phyloP scores from a whole-genome alignment of 768 basidiomycete species.

The Boletellus emodensis region DNA sequence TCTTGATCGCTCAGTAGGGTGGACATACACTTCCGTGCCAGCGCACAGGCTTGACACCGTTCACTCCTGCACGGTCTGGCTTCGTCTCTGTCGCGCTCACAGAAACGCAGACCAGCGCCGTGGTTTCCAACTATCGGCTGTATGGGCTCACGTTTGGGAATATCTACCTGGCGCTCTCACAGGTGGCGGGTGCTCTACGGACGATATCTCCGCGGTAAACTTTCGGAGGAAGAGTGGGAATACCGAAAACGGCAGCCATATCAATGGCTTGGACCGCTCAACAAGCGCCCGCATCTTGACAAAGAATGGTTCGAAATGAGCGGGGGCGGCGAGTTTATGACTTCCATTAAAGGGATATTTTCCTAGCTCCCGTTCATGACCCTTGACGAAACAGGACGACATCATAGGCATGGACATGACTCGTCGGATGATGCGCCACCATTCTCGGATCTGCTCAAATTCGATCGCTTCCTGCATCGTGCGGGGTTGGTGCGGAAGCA shows the following conservation, averaged over 20 bases:
- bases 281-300: constrained; percentile 48
- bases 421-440: constrained; percentile 31
- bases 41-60: constrained; percentile 32
- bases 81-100: constrained; percentile 24
- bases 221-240: constrained; percentile 50
- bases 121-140: constrained; percentile 38
- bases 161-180: constrained; percentile 45
- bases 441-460: constrained; percentile 40
- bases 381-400: constrained; percentile 16
- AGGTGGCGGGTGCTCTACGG: constrained; percentile 52
- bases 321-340: constrained; percentile 40
- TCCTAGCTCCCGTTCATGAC: constrained; percentile 49
- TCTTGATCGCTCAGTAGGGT: constrained; percentile 36
- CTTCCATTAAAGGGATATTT: constrained; percentile 43
- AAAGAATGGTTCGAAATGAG: constrained; percentile 43
- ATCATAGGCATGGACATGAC: background rate
- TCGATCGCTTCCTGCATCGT: constrained; percentile 44
- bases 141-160: constrained; percentile 48
- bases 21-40: constrained; percentile 53
- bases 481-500: constrained; percentile 36
- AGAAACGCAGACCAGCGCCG: constrained; percentile 25
- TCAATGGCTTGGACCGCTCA: constrained; percentile 46
- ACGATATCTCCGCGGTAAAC: constrained; percentile 44
- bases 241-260: constrained; percentile 48
- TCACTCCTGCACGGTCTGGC: constrained; percentile 37